Percentiles rank a stretch among this genome's conserved stretches.
Evolutionary conservation across 1,284 basidiomycete species (phyloP).

Genomic region (Moesziomyces parantarcticus): DNA sequence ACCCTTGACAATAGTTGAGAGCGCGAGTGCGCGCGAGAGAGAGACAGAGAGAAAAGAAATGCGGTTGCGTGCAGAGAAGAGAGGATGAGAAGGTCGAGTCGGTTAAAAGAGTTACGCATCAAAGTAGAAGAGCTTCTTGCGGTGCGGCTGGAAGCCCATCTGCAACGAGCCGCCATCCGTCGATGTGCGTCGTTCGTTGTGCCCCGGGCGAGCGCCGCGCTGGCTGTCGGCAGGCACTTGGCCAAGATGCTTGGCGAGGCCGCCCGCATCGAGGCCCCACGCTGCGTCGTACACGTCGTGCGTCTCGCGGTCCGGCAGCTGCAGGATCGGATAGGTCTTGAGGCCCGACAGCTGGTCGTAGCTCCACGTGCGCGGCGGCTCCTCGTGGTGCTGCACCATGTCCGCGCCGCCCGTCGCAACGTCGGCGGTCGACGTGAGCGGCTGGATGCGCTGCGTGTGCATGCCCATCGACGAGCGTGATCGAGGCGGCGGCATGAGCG

Average conservation of each 20-base stretch:
- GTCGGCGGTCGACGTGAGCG: slow-evolving; percentile 3
- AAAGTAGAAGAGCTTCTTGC: slow-evolving; percentile 60
- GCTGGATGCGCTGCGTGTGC: slow-evolving; percentile 22
- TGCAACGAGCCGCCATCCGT: slow-evolving; percentile 3
- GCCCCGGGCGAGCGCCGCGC: too few species aligned
- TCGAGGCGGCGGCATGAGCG: slow-evolving; percentile 43
- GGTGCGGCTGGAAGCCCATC: slow-evolving; percentile 35
- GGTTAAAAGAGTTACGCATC: slow-evolving; percentile 26
- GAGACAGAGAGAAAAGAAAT: slow-evolving; percentile 1
- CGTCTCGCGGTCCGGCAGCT: slow-evolving; percentile 54
- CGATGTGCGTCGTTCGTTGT: not conserved
- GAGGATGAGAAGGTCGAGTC: not conserved
- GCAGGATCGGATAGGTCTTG: slow-evolving; percentile 59
- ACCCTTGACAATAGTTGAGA: slow-evolving; percentile 3
- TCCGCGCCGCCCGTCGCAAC: slow-evolving; percentile 11
- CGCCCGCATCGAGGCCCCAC: slow-evolving; percentile 49
- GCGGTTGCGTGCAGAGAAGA: not conserved
- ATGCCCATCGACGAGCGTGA: slow-evolving; percentile 34
- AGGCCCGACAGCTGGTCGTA: slow-evolving; percentile 51
- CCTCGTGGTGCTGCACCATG: slow-evolving; percentile 5
- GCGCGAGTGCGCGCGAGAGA: slow-evolving; percentile 1
- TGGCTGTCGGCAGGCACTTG: not conserved
- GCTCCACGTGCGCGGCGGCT: slow-evolving; percentile 36
- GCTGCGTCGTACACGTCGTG: slow-evolving; percentile 58
- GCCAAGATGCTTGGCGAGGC: slow-evolving; percentile 32